Percentiles rank a stretch among this genome's conserved stretches.
Conservation (phyloP, 441 rosid genomes). For the Corymbia citriodora region DNA sequence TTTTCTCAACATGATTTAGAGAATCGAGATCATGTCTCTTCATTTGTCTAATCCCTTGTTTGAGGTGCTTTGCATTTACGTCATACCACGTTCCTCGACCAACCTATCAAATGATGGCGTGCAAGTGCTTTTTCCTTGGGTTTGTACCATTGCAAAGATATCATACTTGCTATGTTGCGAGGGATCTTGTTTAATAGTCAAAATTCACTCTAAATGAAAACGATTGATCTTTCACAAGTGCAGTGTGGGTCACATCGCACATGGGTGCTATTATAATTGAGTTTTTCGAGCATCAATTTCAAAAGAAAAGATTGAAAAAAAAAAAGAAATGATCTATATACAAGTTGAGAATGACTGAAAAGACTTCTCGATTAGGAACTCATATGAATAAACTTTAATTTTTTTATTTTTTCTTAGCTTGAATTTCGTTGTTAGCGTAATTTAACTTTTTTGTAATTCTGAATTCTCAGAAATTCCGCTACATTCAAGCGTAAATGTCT, state of each 20-base stretch:
- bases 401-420: not conserved
- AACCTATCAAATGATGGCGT: not conserved
- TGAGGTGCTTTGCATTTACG: not conserved
- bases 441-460: not conserved
- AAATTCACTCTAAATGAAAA: not conserved
- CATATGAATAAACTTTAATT: not conserved
- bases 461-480: not conserved
- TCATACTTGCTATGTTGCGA: not conserved
- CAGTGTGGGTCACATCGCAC: not conserved
- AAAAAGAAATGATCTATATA: not conserved
- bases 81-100: not conserved
- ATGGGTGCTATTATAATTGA: not conserved
- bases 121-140: not conserved
- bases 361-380: not conserved
- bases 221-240: not conserved
- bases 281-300: not conserved
- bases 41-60: not conserved
- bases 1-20: not conserved
- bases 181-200: not conserved
- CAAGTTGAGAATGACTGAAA: not conserved
- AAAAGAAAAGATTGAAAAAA: not conserved
- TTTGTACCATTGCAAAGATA: not conserved
- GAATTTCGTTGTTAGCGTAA: not conserved
- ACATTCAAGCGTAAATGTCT: not conserved
- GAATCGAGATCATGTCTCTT: not conserved